These are phyloP conservation scores for Cairneyella variabilis DNA, from an alignment of 495 filamentous ascomycete genomes.

Conservation along the genomic window DNA sequence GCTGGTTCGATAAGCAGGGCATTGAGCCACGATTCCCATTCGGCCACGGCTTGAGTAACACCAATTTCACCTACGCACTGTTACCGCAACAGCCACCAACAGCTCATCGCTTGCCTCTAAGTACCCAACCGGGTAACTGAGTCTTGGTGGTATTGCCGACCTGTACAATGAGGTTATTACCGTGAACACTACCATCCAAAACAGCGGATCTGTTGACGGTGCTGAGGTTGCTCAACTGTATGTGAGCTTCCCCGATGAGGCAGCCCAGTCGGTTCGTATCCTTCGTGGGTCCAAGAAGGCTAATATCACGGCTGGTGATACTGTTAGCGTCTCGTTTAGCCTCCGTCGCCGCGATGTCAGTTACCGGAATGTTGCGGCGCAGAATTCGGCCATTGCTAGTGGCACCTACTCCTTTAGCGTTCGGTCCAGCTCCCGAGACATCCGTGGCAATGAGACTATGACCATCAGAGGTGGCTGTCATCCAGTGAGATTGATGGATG, in stretches of 20 bases:
- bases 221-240: slow-evolving; percentile 83
- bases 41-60: slow-evolving; percentile 83
- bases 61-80: slow-evolving; percentile 74
- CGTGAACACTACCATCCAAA: slow-evolving; percentile 71
- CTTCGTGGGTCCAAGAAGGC: slow-evolving; percentile 68
- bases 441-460: slow-evolving; percentile 39
- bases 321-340: slow-evolving; percentile 55
- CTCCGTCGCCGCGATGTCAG: slow-evolving; percentile 70
- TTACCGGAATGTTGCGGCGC: slow-evolving; percentile 70
- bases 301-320: slow-evolving; percentile 51
- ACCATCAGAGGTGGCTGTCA: too few species aligned
- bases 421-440: slow-evolving; percentile 44
- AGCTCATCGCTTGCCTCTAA: slow-evolving; percentile 58
- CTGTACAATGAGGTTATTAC: slow-evolving; percentile 77
- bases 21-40: slow-evolving; percentile 80
- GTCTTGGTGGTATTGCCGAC: slow-evolving; percentile 68
- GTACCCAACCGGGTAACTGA: slow-evolving; percentile 63
- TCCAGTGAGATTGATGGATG: too few species aligned
- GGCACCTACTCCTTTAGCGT: slow-evolving; percentile 34
- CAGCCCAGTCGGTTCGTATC: slow-evolving; percentile 53
- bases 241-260: slow-evolving; percentile 53
- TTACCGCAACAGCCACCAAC: slow-evolving; percentile 42
- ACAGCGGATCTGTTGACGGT: slow-evolving; percentile 67
- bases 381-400: slow-evolving; percentile 74
- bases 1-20: slow-evolving; percentile 67